Conservation (phyloP, 2,329 filamentous ascomycete genomes). For the Aspergillus costaricaensis region DNA sequence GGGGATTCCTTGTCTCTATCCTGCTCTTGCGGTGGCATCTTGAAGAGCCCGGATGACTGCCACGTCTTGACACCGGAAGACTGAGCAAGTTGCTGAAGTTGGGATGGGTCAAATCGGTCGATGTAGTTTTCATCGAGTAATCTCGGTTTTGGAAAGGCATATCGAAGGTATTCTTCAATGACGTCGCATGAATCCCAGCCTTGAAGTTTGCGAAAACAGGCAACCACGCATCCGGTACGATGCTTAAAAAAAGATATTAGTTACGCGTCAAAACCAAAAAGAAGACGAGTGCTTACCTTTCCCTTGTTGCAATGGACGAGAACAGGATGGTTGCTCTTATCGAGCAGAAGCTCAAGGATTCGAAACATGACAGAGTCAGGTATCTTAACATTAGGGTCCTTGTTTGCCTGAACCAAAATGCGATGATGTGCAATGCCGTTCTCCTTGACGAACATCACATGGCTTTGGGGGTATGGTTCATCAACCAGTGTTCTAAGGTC, state of each 20-base stretch:
- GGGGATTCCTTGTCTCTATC: conserved; percentile 11
- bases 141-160: conserved; percentile 55
- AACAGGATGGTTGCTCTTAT: conserved; percentile 74
- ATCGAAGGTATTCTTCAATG: conserved; percentile 72
- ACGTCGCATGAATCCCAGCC: conserved; percentile 66
- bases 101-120: conserved; percentile 26
- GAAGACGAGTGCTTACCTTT: conserved; percentile 56
- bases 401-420: conserved; percentile 84
- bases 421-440: conserved; percentile 72
- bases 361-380: conserved; percentile 66
- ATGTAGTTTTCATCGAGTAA: conserved; percentile 35
- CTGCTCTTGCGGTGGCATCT: background rate
- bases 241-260: conserved; percentile 56
- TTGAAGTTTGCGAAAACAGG: conserved; percentile 71
- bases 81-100: conserved; percentile 22
- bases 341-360: conserved; percentile 71
- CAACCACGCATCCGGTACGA: conserved; percentile 86
- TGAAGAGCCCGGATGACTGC: conserved; percentile 11
- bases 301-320: conserved; percentile 93
- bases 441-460: conserved; percentile 62
- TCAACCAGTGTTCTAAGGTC: conserved; percentile 61
- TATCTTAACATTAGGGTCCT: conserved; percentile 68
- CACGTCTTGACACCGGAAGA: conserved; percentile 21
- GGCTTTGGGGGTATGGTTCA: conserved; percentile 56
- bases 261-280: no score